Evolutionary conservation across 805 yeast species (phyloP), one percentile per base, ranked within the genome.

Genomic region (Metschnikowia gruessii): DNA sequence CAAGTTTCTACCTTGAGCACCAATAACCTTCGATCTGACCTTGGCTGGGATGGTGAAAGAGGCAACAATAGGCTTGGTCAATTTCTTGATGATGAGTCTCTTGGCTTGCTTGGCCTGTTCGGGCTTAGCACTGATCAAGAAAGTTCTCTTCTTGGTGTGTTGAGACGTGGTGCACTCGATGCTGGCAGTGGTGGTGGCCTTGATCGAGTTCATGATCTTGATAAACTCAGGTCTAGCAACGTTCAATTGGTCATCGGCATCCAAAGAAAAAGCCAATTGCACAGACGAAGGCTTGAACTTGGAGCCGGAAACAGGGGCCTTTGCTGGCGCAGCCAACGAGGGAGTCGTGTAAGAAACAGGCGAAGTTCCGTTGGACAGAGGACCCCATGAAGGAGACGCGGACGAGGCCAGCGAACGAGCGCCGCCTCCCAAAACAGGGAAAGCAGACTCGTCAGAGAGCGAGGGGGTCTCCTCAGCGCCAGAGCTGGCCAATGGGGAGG

Each of bases 91-190:
- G 47, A 92, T 76, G 53, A 85, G 87, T 52, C 88, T 78, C 64
- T 83, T 85, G 47, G 95, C 97, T 38, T 66, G 69, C 45, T 72
- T 74, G 46, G 88, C 90, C 44, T 79, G 78, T 13, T 70, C 80
- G 21, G 83, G 79, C 48, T 77, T 75, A 58, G 97, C 98, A 57
- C 83, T 77, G 55, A 92, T 79, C 61, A 91, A 76, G 60, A 89
- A 89, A 22, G 94, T 86, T 69, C 96, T 83, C 62, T 82, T 83
- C 54, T 83, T 84, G 49, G 86, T 82, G 54, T 78, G 79, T 57
- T 80, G 79, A 37, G 95, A 85, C 45, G 88, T 73, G 44, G 96
- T 87, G 45, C 95, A 85, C 63, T 90, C 96, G 51, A 90, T 80
- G 51, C 81, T 79, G 45, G 90, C 87, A 39, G 75, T 69, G 50